These are phyloP conservation scores for Neospora caninum DNA, from an alignment of 169 alveolate species.

Conservation along the genomic window DNA sequence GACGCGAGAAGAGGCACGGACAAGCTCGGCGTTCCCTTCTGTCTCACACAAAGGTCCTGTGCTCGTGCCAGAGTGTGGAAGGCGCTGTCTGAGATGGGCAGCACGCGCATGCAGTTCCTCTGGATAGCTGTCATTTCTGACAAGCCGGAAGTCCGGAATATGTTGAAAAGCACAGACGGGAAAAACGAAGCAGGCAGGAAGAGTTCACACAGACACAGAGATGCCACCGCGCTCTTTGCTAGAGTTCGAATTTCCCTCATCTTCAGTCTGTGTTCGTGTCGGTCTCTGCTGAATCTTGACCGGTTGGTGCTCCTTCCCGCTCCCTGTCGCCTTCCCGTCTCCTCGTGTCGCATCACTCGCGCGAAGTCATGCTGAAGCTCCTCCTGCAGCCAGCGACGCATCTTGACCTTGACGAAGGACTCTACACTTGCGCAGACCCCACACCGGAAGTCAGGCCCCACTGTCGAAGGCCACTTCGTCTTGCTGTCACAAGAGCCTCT, in stretches of 20 bases:
- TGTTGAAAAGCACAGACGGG: constrained; percentile 1
- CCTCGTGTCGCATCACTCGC: neutral
- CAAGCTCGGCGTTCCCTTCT: neutral
- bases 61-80: neutral
- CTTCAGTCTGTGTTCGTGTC: neutral
- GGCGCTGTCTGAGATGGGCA: constrained; percentile 9
- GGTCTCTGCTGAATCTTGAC: neutral
- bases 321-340: neutral
- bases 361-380: neutral
- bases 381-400: constrained; percentile 38
- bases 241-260: neutral
- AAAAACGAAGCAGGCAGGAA: neutral
- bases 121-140: neutral
- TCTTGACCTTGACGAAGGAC: neutral
- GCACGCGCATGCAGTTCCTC: constrained; percentile 17
- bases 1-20: neutral
- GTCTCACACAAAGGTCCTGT: neutral
- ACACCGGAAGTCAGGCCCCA: neutral
- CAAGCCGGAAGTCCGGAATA: neutral
- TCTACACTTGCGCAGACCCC: neutral
- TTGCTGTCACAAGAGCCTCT: neutral
- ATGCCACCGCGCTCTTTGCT: neutral
- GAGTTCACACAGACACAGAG: constrained; percentile 16
- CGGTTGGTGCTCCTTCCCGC: neutral
- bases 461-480: neutral